Base-by-base conservation (phyloP, 371 early-diverging fungal genomes). In the Mortierella sp. region DNA sequence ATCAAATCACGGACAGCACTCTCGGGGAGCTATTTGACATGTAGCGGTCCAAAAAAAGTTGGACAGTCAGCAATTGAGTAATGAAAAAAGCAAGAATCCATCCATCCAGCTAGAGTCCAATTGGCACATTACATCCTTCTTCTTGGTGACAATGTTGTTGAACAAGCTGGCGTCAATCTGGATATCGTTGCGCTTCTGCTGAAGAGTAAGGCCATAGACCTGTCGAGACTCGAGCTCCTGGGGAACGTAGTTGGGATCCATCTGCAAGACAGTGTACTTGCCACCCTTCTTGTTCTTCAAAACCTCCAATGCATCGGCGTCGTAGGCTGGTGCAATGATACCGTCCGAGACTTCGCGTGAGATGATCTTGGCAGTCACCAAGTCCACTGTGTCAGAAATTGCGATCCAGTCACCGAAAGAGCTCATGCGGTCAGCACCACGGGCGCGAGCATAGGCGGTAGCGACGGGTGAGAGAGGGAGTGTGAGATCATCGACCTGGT, bases 361-460 rank as follows among this genome's bases (percentile, higher is more conserved):
- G 78, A 98, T 96, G 61, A 98, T 92, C 79, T 87, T 87, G 62
- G 98, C 98, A n/a, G 98, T 98, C 28, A 88, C 90, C 64, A 91
- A 86, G 81, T 98, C 98, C 63, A 93, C 93, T 37, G 80, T 86
- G 74, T 93, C 93, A 53, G 93, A 92, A 25, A 98, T 84, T 53
- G 96, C 98, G 71, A 96, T 94, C 90, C 95, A 98, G 84, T 98
- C 98, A 74, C 98, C 98, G 60, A 98, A 98, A 31, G 95, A 95
- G 57, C 95, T 95, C 98, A 98, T 98, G 79, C 98, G 94, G 80
- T 98, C 98, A 50, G 96, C 97, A 14, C 95, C 94, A 67, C 95
- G 89, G 40, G 95, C 95, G 73, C 94, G 91, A 49, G 95, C 94
- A 79, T 95, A 95, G 24, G 95, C 95, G 40, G 81, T 71, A 49